phyloP scores from a whole-genome alignment of 2,329 filamentous ascomycete species.

The Penicillium sp. region DNA sequence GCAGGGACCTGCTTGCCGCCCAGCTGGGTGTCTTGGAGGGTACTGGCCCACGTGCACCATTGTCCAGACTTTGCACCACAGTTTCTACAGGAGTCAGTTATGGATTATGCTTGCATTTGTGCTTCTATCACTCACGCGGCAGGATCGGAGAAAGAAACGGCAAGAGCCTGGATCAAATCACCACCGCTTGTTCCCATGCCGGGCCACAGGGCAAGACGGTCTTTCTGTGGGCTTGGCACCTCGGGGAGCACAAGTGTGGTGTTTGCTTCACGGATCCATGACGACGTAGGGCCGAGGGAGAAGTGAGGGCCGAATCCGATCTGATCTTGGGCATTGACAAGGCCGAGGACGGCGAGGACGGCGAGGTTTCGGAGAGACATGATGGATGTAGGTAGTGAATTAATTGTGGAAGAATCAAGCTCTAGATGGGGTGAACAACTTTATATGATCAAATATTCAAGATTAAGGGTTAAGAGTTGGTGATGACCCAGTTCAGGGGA shows the following conservation, averaged over 20 bases:
- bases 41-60: not conserved
- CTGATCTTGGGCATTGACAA: not conserved
- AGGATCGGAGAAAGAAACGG: not conserved
- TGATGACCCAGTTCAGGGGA: not conserved
- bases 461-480: not conserved
- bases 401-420: not conserved
- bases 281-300: not conserved
- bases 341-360: not conserved
- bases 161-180: not conserved
- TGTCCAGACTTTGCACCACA: not conserved
- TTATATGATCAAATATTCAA: not conserved
- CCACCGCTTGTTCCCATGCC: not conserved
- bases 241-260: not conserved
- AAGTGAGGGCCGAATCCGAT: not conserved
- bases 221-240: not conserved
- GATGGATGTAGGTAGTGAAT: not conserved
- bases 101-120: not conserved
- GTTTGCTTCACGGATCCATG: not conserved
- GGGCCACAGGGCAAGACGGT: not conserved
- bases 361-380: not conserved
- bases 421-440: not conserved
- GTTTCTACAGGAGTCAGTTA: not conserved
- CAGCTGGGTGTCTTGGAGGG: not conserved
- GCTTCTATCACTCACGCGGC: not conserved
- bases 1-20: not conserved